Conservation (phyloP, 139 green algal species). For the Chlorella sorokiniana region DNA sequence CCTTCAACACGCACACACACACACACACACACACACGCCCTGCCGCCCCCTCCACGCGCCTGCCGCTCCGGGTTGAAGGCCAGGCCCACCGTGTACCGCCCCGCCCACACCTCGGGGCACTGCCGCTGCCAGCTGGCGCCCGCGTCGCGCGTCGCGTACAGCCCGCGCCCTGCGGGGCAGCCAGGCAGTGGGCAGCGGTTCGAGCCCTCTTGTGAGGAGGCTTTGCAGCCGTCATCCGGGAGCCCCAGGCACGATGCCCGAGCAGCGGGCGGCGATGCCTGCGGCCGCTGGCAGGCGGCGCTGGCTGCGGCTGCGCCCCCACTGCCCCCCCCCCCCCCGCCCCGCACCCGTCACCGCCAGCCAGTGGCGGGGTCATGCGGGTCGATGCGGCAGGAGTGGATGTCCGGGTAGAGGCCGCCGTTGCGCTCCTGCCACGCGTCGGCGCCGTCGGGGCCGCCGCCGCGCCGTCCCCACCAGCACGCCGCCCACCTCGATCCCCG, state of each 20-base stretch:
- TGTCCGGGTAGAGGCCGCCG: not conserved
- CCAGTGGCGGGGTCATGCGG: not conserved
- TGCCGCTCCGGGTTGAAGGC: constrained; percentile 2
- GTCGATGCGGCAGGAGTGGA: constrained; percentile 25
- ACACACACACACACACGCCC: not conserved
- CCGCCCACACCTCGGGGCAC: constrained; percentile 7
- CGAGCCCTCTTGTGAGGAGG: too few species aligned
- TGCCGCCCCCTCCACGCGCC: not conserved
- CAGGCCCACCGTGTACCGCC: constrained; percentile 20
- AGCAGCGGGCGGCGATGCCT: not conserved
- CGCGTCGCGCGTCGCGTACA: constrained; percentile 10
- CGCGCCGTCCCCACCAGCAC: constrained; percentile 1
- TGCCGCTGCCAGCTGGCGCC: not conserved
- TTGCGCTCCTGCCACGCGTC: not conserved
- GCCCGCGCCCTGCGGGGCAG: not conserved
- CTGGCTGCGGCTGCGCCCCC: not conserved
- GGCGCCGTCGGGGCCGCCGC: not conserved
- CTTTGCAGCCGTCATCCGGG: not conserved
- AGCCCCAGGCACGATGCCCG: not conserved
- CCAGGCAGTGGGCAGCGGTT: not conserved
- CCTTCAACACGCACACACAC: too few species aligned
- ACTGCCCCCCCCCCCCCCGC: too few species aligned
- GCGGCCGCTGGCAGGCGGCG: not conserved
- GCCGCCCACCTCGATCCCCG: constrained; percentile 22
- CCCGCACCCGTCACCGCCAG: constrained; percentile 23